Base-by-base conservation (phyloP, 805 yeast genomes). In the Torulaspora delbrueckii region DNA sequence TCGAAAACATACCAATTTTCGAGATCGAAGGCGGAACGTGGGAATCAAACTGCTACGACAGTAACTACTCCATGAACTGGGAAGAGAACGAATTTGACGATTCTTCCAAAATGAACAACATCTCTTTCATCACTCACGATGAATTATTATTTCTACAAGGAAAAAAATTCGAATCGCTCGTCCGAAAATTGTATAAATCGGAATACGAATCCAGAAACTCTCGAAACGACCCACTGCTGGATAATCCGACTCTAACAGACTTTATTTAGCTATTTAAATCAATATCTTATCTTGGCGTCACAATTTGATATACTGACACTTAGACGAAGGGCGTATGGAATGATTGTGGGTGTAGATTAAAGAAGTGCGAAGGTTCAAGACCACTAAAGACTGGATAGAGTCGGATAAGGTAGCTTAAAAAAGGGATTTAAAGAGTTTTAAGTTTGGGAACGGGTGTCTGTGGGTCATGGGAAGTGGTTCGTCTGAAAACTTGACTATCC, bases 1-100 rank as follows among this genome's bases (percentile, higher is more conserved):
- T 85, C 28, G 66, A 67, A 3, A 69, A 71, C 24, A 73, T 85
- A 3, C 90, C 90, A 1, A 58, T 72, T 7, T 70, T 46, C 39
- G 55, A 55, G 35, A 40, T 47, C 1, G 47, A 48, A 2, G 54
- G 47, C 5, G 57, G 50, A 2, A 13, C 42, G 3, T 54, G 58
- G 56, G 52, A 47, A 24, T 45, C 55, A 3, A 42, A 50, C 10
- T 63, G 64, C 43, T 62, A 48, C 39, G 51, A 53, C 13, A 49
- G 48, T n/a, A 58, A 56, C n/a, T 55, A 50, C 14, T 49, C 54
- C 3, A 33, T 59, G 6, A 46, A 58, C 43, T 66, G 69, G 68
- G 70, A 66, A 37, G 70, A 66, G 44, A 49, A 52, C 3, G 67
- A 62, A 22, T 58, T 63, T 35, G 67, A 64, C 25, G 34, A 28